Percentiles rank a stretch among this genome's conserved stretches.
These are phyloP conservation scores for Lophiostoma macrostomum DNA, from an alignment of 495 filamentous ascomycete species.

Conservation along the genomic window DNA sequence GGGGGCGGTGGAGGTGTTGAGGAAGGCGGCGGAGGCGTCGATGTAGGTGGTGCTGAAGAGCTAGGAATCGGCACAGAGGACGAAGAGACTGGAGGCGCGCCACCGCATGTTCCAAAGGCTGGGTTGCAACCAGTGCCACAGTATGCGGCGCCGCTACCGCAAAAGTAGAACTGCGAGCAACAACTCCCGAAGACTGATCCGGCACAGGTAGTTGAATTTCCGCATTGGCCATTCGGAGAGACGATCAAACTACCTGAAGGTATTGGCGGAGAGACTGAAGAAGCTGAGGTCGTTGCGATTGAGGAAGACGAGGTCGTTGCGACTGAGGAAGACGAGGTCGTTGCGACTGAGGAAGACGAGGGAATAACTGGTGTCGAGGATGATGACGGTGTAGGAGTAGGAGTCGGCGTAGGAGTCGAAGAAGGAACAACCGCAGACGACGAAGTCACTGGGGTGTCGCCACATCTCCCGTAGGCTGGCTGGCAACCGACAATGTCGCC, in stretches of 20 bases:
- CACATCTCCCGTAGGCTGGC: conserved; percentile 23
- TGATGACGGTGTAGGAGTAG: conserved; percentile 12
- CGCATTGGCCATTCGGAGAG: conserved; percentile 25
- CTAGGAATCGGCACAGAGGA: not conserved
- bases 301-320: not conserved
- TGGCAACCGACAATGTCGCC: conserved; percentile 24
- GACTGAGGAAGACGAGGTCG: conserved; percentile 1
- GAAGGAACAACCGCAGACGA: conserved; percentile 2
- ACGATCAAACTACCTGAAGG: conserved; percentile 22
- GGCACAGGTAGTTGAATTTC: conserved; percentile 27
- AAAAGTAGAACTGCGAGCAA: conserved; percentile 25
- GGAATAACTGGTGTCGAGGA: conserved; percentile 5
- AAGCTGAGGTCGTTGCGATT: not conserved
- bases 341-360: not conserved
- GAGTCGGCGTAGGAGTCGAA: conserved; percentile 7
- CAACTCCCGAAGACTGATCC: conserved; percentile 20
- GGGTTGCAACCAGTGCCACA: conserved; percentile 24
- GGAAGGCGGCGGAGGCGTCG: not conserved
- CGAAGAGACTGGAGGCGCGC: conserved; percentile 1
- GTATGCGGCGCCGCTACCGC: conserved; percentile 13
- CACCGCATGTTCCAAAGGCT: conserved; percentile 20
- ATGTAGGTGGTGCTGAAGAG: conserved; percentile 8
- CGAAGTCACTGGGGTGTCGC: conserved; percentile 2
- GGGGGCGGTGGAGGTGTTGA: conserved; percentile 9
- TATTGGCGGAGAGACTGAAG: conserved; percentile 1